These are phyloP conservation scores for Ceratocystis lukuohia DNA, from an alignment of 2,329 filamentous ascomycete genomes.

Conservation along the genomic window DNA sequence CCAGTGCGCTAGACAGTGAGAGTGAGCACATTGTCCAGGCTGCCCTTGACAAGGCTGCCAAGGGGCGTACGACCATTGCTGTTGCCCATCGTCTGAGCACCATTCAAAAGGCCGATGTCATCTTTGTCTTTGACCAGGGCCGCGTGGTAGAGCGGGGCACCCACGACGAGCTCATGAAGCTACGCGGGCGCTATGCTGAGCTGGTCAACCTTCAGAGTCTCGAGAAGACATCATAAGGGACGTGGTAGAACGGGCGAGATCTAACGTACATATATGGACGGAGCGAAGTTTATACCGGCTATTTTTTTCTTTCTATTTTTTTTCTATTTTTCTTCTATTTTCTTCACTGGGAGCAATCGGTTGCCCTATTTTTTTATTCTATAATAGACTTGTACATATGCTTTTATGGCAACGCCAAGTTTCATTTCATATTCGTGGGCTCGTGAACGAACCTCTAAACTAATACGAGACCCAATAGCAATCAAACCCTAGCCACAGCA, in stretches of 20 bases:
- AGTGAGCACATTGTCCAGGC: constrained; percentile 69
- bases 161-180: constrained; percentile 58
- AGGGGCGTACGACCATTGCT: constrained; percentile 80
- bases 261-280: not conserved
- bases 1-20: constrained; percentile 62
- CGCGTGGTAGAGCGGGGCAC: constrained; percentile 73
- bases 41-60: constrained; percentile 67
- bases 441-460: too few relatives aligned
- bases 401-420: too few relatives aligned
- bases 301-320: not conserved
- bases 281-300: not conserved
- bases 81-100: constrained; percentile 86
- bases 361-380: not conserved
- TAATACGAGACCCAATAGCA: too few relatives aligned
- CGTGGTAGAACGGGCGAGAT: not conserved
- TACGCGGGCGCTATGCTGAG: constrained; percentile 61
- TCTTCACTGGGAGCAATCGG: not conserved
- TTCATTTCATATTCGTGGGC: too few relatives aligned
- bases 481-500: not conserved
- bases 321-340: not conserved
- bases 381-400: constrained; percentile 2
- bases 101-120: constrained; percentile 86
- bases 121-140: constrained; percentile 92
- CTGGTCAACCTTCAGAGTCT: constrained; percentile 69
- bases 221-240: constrained; percentile 25